Conservation (phyloP, 2,329 filamentous ascomycete species). For the Colletotrichum tamarilloi region DNA sequence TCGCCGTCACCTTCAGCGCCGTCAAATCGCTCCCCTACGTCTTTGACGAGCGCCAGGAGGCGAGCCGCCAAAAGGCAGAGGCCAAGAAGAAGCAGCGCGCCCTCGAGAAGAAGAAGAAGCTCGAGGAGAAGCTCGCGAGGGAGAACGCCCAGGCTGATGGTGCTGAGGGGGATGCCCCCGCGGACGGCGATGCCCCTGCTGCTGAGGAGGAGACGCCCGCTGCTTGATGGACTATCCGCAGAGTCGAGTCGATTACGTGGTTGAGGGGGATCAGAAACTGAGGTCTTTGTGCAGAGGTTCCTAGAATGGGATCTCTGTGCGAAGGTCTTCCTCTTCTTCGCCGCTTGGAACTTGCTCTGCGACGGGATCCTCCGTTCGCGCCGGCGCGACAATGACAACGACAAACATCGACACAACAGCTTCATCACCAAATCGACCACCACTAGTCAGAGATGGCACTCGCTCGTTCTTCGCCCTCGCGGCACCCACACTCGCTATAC, state of each 20-base stretch:
- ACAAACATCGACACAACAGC: background rate
- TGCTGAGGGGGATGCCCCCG: constrained; percentile 6
- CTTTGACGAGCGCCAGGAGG: constrained; percentile 49
- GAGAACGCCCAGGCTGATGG: constrained; percentile 34
- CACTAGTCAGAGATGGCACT: background rate
- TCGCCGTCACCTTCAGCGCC: constrained; percentile 46
- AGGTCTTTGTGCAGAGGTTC: background rate
- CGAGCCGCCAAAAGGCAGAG: constrained; percentile 43
- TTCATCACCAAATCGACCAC: background rate
- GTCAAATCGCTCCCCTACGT: constrained; percentile 48
- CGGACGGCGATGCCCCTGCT: constrained; percentile 8
- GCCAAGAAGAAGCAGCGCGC: constrained; percentile 44
- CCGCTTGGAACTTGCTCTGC: constrained; percentile 13
- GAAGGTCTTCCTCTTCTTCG: background rate
- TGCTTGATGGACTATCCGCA: constrained; percentile 26
- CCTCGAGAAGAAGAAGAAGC: constrained; percentile 47
- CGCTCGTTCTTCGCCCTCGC: background rate
- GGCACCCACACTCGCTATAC: constrained; percentile 22
- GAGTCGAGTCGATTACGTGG: constrained; percentile 24
- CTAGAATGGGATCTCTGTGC: background rate
- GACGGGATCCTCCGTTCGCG: background rate
- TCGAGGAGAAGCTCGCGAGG: constrained; percentile 47
- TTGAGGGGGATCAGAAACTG: constrained; percentile 2
- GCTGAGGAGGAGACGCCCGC: constrained; percentile 1
- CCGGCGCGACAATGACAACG: background rate